phyloP scores from a whole-genome alignment of 768 basidiomycete species.

The Boletus tylopilopsis region DNA sequence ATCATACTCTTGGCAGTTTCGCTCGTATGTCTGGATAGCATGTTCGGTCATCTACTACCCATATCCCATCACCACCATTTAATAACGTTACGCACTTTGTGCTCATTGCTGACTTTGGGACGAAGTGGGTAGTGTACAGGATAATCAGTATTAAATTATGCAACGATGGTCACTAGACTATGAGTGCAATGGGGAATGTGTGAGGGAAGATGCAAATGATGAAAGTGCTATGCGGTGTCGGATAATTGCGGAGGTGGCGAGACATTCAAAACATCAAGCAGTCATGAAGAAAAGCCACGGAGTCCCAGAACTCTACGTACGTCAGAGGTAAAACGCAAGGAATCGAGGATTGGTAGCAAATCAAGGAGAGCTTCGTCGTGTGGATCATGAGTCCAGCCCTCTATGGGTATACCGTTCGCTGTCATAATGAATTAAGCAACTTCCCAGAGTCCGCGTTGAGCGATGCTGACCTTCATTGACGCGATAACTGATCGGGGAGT shows the following conservation, averaged over 20 bases:
- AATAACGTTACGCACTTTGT: constrained; percentile 24
- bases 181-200: constrained; percentile 21
- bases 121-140: constrained; percentile 32
- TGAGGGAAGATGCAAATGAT: constrained; percentile 20
- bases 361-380: constrained; percentile 95
- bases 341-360: constrained; percentile 92
- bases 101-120: constrained; percentile 20
- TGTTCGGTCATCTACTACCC: constrained; percentile 29
- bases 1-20: constrained; percentile 1
- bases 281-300: constrained; percentile 45
- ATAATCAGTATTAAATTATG: constrained; percentile 39
- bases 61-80: constrained; percentile 32
- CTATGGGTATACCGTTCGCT: constrained; percentile 99
- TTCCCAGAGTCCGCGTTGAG: not conserved
- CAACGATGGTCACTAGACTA: constrained; percentile 29
- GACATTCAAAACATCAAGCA: constrained; percentile 3
- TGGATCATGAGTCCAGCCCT: constrained; percentile 98
- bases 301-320: constrained; percentile 89
- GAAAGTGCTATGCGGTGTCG: constrained; percentile 21
- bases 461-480: constrained; percentile 78
- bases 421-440: constrained; percentile 6
- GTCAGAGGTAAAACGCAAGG: constrained; percentile 91
- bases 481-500: constrained; percentile 89
- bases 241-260: constrained; percentile 6
- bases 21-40: constrained; percentile 10